Base-by-base conservation (phyloP, 1,284 basidiomycete genomes). In the Leccinum pachyderme region DNA sequence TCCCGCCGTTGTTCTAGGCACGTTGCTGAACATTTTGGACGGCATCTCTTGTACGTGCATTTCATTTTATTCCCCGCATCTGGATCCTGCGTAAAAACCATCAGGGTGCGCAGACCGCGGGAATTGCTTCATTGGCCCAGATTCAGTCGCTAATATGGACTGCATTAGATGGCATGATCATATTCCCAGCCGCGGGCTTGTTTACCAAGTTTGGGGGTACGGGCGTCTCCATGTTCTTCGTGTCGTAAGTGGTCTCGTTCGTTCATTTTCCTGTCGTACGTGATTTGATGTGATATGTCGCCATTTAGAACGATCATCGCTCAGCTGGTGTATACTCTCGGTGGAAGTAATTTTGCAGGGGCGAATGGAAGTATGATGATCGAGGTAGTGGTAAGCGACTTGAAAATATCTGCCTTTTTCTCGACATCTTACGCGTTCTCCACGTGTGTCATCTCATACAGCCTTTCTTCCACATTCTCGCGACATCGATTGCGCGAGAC, bases 361-460 rank as follows among this genome's bases (percentile, higher is more conserved):
- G 93, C 88, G 0, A 98, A 97, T 73, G 95, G 95, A 8, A 95
- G 91, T 53, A 98, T 98, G 95, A 97, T 98, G 94, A 98, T 98
- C 60, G 95, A 98, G 72, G 93, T 95, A 11, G 93, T 97, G 61
- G 89, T 91, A 70, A 55, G 87, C 83, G 32, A 15, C 47, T 5
- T 24, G 24, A 47, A 47, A 24, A 11, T 32, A 15, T 25, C 12
- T 29, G 18, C 5, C 9, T 47, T 35, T 45, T 28, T 18, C 9
- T 45, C 49, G 28, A 11, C 25, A 47, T 33, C 47, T 11, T 53
- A 52, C 11, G 43, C 12, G 31, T 27, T 2, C 3, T 24, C 11
- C 22, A 33, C 24, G 41, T 43, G 18, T 8, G 37, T 39, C 37
- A 39, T 18, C 1, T 39, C 7, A 7, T 24, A n/a, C 18, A 91